Percentiles rank a stretch among this genome's conserved stretches.
These are phyloP conservation scores for Phytophthora constricta DNA, from an alignment of 352 stramenopile species.

Conservation along the genomic window DNA sequence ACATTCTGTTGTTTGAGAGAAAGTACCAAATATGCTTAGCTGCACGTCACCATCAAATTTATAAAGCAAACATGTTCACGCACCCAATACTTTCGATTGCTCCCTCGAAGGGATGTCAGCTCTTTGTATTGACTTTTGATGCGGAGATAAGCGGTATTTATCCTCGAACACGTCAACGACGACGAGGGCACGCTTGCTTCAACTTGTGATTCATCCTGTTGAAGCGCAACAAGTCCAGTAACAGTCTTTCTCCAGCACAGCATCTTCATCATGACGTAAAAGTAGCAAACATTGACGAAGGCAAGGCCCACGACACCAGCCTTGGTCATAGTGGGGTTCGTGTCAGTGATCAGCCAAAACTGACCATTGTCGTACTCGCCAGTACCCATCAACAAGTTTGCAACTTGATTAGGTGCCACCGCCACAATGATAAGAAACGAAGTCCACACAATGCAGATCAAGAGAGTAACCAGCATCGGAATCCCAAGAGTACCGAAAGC, in stretches of 20 bases:
- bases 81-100: conserved; percentile 26
- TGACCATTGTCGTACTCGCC: conserved; percentile 24
- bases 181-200: not conserved
- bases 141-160: conserved; percentile 4
- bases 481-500: conserved; percentile 19
- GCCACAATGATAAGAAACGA: conserved; percentile 24
- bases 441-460: conserved; percentile 28
- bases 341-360: conserved; percentile 34
- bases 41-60: no score
- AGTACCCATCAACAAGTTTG: conserved; percentile 35
- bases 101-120: conserved; percentile 18
- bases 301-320: conserved; percentile 13
- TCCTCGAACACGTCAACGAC: conserved; percentile 8
- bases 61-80: not conserved
- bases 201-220: not conserved
- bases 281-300: conserved; percentile 14
- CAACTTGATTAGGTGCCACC: conserved; percentile 23
- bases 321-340: conserved; percentile 13
- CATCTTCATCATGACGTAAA: conserved; percentile 26
- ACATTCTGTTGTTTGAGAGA: conserved; percentile 16
- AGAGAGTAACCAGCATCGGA: conserved; percentile 20
- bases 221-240: not conserved
- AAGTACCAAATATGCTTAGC: no score
- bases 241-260: conserved; percentile 15
- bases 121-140: conserved; percentile 12